Evolutionary conservation across 2,329 filamentous ascomycete genomes (phyloP).

Genomic region (Penicillium vulpinum): DNA sequence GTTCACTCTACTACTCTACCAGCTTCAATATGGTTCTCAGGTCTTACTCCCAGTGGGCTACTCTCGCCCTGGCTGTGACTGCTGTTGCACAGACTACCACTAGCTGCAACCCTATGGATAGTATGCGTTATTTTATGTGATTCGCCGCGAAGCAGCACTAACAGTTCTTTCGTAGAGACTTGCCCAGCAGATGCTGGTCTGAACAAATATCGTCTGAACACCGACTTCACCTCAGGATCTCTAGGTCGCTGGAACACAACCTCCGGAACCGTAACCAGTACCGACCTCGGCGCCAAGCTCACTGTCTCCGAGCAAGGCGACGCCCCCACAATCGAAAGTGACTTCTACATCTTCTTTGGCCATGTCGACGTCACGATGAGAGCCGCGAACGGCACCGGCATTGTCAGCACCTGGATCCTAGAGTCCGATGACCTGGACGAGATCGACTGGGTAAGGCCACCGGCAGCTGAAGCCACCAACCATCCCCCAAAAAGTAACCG

Average conservation of each 20-base stretch:
- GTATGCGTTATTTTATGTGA: conserved; percentile 3
- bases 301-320: conserved; percentile 75
- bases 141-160: neutral
- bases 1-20: neutral
- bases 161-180: conserved; percentile 19
- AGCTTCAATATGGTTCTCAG: conserved; percentile 20
- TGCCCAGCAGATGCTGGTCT: conserved; percentile 74
- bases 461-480: neutral
- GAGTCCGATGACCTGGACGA: conserved; percentile 91
- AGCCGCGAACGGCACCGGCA: conserved; percentile 81
- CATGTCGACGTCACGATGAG: conserved; percentile 83
- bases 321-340: conserved; percentile 78
- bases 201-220: conserved; percentile 41
- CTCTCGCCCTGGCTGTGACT: conserved; percentile 26
- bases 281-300: conserved; percentile 74
- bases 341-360: conserved; percentile 99
- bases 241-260: conserved; percentile 65
- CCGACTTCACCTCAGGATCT: conserved; percentile 49
- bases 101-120: conserved; percentile 66
- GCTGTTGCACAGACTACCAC: conserved; percentile 70
- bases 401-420: conserved; percentile 87
- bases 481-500: neutral
- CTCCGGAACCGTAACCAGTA: conserved; percentile 64
- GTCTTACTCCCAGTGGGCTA: conserved; percentile 28
- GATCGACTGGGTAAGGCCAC: conserved; percentile 88